Percentiles rank a stretch among this genome's conserved stretches.
These are phyloP conservation scores for Aspergillus hortae DNA, from an alignment of 2,329 filamentous ascomycete genomes.

Conservation along the genomic window DNA sequence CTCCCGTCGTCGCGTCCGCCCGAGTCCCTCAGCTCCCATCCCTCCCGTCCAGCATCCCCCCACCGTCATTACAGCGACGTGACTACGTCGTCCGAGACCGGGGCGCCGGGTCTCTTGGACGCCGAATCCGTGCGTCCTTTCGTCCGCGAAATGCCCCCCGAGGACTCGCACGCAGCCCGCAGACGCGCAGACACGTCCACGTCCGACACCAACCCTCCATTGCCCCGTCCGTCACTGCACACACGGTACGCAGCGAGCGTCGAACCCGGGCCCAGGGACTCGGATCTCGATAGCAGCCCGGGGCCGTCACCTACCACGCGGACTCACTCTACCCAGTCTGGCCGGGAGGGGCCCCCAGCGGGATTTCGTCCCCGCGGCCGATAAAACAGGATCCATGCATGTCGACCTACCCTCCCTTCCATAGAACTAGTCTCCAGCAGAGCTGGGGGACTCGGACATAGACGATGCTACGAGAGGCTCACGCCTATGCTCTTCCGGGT, in stretches of 20 bases:
- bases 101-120: background rate
- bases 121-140: too few relatives aligned
- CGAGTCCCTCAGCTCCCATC: constrained; percentile 23
- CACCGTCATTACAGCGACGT: constrained; percentile 11
- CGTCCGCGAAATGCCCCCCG: too few relatives aligned
- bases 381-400: background rate
- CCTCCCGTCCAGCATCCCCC: constrained; percentile 22
- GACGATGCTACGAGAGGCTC: background rate
- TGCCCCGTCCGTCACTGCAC: constrained; percentile 1
- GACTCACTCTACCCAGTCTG: background rate
- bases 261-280: constrained; percentile 8
- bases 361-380: background rate
- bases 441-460: background rate
- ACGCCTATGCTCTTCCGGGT: background rate
- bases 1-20: constrained; percentile 49
- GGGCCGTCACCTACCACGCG: constrained; percentile 4
- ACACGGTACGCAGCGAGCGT: constrained; percentile 5
- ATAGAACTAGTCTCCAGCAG: background rate
- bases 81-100: constrained; percentile 4
- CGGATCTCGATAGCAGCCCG: constrained; percentile 11
- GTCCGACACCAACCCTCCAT: background rate
- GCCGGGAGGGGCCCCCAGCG: background rate
- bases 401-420: background rate
- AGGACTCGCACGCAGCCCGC: background rate
- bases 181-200: constrained; percentile 3